These are phyloP conservation scores for Gossypium armourianum DNA, from an alignment of 441 rosid genomes.

Conservation along the genomic window DNA sequence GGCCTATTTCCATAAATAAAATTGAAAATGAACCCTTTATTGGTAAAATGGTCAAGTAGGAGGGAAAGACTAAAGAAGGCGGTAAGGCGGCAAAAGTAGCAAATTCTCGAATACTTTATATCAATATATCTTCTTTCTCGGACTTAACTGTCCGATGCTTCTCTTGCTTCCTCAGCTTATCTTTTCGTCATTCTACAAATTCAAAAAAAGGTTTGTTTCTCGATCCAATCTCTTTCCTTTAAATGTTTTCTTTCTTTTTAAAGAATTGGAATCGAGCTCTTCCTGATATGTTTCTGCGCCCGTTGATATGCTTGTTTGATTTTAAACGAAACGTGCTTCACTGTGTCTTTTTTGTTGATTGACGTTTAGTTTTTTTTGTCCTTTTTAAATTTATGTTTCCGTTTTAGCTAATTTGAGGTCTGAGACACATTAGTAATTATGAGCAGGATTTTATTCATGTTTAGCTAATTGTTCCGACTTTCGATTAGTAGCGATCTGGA, in stretches of 20 bases:
- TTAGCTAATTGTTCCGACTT: background rate
- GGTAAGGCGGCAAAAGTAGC: slow-evolving; percentile 21
- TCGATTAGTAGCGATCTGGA: background rate
- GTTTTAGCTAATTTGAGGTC: background rate
- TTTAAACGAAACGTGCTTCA: background rate
- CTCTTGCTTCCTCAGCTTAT: background rate
- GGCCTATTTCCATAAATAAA: too few species aligned
- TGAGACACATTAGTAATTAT: background rate
- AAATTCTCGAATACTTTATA: background rate
- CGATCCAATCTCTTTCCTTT: background rate
- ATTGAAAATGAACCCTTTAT: too few species aligned
- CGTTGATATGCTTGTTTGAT: background rate
- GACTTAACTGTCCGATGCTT: background rate
- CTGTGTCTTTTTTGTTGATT: background rate
- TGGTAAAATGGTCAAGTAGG: too few species aligned
- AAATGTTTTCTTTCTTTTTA: background rate
- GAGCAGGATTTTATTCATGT: background rate
- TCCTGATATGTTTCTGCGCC: background rate
- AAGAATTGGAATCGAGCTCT: background rate
- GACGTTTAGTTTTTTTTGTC: background rate
- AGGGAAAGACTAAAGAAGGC: slow-evolving; percentile 26
- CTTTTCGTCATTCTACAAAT: background rate
- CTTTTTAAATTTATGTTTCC: background rate
- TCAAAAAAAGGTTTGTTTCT: slow-evolving; percentile 11
- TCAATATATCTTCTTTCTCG: background rate